A percentile compares a stretch with the other conserved stretches of the same genome.
Evolutionary conservation across 23 red algal species (phyloP).

Genomic region (Gracilaria caudata): DNA sequence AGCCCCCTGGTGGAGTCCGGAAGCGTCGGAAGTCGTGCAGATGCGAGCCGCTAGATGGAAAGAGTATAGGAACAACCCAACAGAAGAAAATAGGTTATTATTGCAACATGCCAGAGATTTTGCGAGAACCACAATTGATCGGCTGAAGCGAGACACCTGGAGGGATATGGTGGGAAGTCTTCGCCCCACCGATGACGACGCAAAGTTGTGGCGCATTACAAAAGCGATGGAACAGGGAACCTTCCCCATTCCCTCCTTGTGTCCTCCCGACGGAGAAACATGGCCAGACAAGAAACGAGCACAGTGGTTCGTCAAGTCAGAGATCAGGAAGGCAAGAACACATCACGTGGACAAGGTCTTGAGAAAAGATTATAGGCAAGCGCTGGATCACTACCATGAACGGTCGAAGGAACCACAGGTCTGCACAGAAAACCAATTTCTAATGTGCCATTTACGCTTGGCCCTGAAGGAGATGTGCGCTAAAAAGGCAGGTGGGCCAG

Average conservation of each 20-base stretch:
- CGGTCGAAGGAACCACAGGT: not conserved
- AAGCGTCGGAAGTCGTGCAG: too few species aligned
- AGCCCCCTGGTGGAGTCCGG: too few species aligned
- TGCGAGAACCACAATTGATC: too few species aligned
- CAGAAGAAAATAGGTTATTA: too few species aligned
- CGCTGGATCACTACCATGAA: not conserved
- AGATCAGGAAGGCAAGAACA: not conserved
- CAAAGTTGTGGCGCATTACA: not conserved
- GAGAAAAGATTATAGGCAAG: not conserved
- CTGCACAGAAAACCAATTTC: not conserved
- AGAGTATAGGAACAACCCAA: too few species aligned
- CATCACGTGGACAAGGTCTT: not conserved
- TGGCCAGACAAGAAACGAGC: too few species aligned
- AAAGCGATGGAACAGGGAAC: too few species aligned
- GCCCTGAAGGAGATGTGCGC: not conserved
- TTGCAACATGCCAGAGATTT: too few species aligned
- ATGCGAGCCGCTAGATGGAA: too few species aligned
- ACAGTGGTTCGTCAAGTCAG: not conserved
- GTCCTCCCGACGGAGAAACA: too few species aligned
- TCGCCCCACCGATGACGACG: not conserved
- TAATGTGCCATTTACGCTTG: not conserved
- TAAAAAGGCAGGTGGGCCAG: not conserved
- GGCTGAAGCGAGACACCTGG: not conserved
- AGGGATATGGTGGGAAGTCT: not conserved
- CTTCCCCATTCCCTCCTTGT: too few species aligned